phyloP scores from a whole-genome alignment of 805 yeast genomes.

The Ogataea wickerhamii region DNA sequence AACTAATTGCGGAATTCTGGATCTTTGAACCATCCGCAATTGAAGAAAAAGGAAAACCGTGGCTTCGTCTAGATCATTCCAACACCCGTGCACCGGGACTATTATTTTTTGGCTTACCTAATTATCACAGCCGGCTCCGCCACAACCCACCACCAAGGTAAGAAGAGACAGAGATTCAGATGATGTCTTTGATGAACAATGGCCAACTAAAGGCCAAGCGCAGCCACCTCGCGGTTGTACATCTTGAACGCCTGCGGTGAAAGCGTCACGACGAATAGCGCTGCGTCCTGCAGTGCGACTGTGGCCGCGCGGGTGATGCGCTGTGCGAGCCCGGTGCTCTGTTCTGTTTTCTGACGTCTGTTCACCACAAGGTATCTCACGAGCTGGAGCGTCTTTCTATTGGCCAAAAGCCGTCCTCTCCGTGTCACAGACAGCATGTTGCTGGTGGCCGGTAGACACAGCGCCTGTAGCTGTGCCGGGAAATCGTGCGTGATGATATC shows the following conservation, averaged over 20 bases:
- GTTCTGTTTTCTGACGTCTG: conserved; percentile 2
- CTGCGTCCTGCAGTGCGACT: conserved; percentile 17
- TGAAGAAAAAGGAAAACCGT: too few relatives aligned
- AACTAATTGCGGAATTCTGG: conserved; percentile 15
- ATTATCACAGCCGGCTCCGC: too few relatives aligned
- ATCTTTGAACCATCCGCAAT: conserved; percentile 8
- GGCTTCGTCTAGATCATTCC: too few relatives aligned
- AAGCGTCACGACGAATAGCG: conserved; percentile 16
- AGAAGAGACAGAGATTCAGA: too few relatives aligned
- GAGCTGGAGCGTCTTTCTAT: neutral
- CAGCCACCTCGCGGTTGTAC: conserved; percentile 14
- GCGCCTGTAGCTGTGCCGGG: conserved; percentile 2
- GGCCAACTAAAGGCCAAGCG: too few relatives aligned
- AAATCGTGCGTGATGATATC: conserved; percentile 7
- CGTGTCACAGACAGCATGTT: conserved; percentile 1
- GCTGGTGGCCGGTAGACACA: conserved; percentile 4
- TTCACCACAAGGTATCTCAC: conserved; percentile 9
- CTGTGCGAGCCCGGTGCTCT: neutral
- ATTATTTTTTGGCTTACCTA: too few relatives aligned
- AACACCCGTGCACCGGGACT: too few relatives aligned
- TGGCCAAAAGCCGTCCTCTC: neutral
- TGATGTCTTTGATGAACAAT: too few relatives aligned
- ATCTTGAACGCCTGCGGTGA: conserved; percentile 18
- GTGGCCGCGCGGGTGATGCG: conserved; percentile 1
- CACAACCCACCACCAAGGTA: too few relatives aligned